Evolutionary conservation across 2,329 filamentous ascomycete genomes (phyloP).

Genomic region (Fusarium praegraminearum): DNA sequence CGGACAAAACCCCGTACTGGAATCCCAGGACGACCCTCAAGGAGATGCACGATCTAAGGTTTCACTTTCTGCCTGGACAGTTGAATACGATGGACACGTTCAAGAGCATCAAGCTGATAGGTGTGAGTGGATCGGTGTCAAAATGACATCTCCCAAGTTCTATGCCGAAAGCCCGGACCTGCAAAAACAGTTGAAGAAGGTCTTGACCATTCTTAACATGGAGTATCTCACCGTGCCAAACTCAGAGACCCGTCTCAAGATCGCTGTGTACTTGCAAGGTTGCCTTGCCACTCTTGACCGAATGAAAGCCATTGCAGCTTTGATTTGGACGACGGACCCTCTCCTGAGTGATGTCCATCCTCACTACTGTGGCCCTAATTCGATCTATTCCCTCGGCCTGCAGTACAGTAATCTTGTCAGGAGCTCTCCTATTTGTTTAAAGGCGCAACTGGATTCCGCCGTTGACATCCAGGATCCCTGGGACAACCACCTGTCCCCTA

Average conservation of each 20-base stretch:
- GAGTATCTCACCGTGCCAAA: slow-evolving; percentile 23
- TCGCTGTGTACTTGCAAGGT: neutral
- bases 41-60: neutral
- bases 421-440: slow-evolving; percentile 8
- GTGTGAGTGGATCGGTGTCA: slow-evolving; percentile 34
- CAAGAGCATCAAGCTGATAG: slow-evolving; percentile 18
- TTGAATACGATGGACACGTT: slow-evolving; percentile 15
- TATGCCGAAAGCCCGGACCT: neutral
- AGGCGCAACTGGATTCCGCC: slow-evolving; percentile 7
- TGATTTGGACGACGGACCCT: slow-evolving; percentile 36
- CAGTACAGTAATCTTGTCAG: slow-evolving; percentile 32
- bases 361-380: slow-evolving; percentile 33
- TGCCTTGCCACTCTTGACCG: neutral
- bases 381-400: slow-evolving; percentile 31
- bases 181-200: neutral
- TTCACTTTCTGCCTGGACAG: slow-evolving; percentile 9
- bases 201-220: slow-evolving; percentile 14
- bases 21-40: neutral
- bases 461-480: slow-evolving; percentile 32
- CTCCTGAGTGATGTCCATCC: slow-evolving; percentile 28
- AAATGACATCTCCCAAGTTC: slow-evolving; percentile 25
- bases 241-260: slow-evolving; percentile 20
- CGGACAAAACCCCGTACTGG: neutral
- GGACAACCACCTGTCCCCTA: slow-evolving; percentile 30
- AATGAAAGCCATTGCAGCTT: slow-evolving; percentile 18